phyloP scores from a whole-genome alignment of 768 basidiomycete species.

The Lentinula sp. region DNA sequence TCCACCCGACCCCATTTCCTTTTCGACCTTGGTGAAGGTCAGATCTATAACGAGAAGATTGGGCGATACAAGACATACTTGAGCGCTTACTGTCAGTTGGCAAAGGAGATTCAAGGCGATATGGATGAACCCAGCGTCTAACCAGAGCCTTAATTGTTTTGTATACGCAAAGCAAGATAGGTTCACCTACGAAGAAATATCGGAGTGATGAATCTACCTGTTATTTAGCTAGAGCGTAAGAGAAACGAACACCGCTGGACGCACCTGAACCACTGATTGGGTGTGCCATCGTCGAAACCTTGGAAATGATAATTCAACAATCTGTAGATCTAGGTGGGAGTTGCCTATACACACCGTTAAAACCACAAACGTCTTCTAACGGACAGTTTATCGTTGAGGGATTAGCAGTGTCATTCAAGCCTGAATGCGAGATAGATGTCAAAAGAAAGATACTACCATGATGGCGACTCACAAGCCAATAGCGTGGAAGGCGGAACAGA shows the following conservation, averaged over 20 bases:
- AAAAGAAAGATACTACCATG: background rate
- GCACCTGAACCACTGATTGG: conserved; percentile 45
- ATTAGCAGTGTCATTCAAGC: conserved; percentile 81
- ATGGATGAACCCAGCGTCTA: conserved; percentile 89
- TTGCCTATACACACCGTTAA: conserved; percentile 53
- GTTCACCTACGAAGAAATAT: conserved; percentile 62
- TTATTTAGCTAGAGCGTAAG: conserved; percentile 4
- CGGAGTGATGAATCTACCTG: conserved; percentile 70
- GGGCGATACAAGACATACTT: conserved; percentile 35
- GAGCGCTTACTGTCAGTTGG: conserved; percentile 73
- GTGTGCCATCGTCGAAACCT: conserved; percentile 36
- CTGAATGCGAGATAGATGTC: conserved; percentile 24
- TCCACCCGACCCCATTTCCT: conserved; percentile 84
- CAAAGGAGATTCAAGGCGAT: conserved; percentile 86
- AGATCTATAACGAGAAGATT: background rate
- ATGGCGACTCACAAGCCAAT: conserved; percentile 48
- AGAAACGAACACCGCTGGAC: conserved; percentile 6
- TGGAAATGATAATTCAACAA: background rate
- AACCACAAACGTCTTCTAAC: conserved; percentile 81
- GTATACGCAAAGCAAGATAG: background rate
- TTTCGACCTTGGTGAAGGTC: conserved; percentile 57
- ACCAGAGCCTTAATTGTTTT: background rate
- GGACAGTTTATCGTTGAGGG: conserved; percentile 66
- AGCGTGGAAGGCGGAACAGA: conserved; percentile 46
- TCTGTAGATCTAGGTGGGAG: conserved; percentile 15